Conservation (phyloP, 75 land plant genomes). For the Sequoiadendron giganteum region DNA sequence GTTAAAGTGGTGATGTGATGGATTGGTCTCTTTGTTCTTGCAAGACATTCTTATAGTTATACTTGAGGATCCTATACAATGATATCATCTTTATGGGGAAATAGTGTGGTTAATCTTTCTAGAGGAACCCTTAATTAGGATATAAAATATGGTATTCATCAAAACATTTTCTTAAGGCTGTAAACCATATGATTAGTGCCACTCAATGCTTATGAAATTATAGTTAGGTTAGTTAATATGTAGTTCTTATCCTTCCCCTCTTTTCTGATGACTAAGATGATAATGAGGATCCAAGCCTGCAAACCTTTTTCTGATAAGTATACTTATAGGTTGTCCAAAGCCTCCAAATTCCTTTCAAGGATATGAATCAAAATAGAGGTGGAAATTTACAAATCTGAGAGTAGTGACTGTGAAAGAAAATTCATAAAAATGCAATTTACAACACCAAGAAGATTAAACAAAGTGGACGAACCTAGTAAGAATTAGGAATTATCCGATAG, state of each 20-base stretch:
- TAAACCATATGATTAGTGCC: too few species aligned
- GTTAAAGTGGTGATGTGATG: neutral
- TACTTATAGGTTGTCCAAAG: neutral
- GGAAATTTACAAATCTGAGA: neutral
- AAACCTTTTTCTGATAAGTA: neutral
- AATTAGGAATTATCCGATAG: neutral
- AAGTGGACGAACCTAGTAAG: too few species aligned
- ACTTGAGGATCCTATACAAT: neutral
- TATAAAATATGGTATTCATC: too few species aligned
- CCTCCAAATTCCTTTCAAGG: neutral
- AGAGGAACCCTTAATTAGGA: neutral
- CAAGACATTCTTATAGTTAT: neutral
- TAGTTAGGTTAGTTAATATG: too few species aligned
- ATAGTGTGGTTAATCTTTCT: neutral
- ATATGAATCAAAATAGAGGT: neutral
- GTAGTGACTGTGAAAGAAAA: neutral
- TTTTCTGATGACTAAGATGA: neutral
- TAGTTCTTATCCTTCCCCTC: neutral
- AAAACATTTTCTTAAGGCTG: too few species aligned
- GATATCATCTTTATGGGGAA: neutral
- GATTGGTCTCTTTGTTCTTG: neutral
- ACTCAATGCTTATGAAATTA: too few species aligned
- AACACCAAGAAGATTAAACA: neutral
- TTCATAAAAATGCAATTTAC: neutral
- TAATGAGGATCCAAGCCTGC: neutral